phyloP scores from a whole-genome alignment of 2,329 filamentous ascomycete genomes.

The Ceratocystis colombiana region DNA sequence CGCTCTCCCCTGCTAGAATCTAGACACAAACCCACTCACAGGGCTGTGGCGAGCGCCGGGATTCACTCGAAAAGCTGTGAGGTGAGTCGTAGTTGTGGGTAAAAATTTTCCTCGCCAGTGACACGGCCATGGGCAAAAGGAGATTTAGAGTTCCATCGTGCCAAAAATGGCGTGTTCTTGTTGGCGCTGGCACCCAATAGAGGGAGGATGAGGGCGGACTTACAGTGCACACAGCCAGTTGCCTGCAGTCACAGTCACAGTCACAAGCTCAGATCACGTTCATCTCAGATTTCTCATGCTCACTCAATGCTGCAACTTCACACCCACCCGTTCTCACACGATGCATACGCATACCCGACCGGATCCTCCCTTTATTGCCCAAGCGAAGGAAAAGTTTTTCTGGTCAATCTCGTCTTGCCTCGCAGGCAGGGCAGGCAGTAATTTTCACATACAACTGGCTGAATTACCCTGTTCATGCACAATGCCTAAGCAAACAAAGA shows the following conservation, averaged over 20 bases:
- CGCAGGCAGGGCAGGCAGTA: background rate
- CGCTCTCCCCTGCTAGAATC: too few relatives aligned
- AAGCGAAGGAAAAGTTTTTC: background rate
- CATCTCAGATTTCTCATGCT: background rate
- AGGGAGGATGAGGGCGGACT: too few relatives aligned
- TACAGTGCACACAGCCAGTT: too few relatives aligned
- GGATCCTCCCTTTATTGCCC: background rate
- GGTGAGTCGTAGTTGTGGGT: too few relatives aligned
- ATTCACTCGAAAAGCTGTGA: background rate
- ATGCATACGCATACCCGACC: too few relatives aligned
- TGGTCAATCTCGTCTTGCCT: background rate
- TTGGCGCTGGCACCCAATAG: background rate
- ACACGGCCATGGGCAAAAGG: too few relatives aligned
- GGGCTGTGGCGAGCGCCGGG: slow-evolving; percentile 1
- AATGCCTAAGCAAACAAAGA: too few relatives aligned
- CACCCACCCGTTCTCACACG: background rate
- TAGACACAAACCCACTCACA: background rate
- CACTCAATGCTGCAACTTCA: background rate
- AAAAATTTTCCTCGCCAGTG: too few relatives aligned
- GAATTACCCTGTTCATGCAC: too few relatives aligned
- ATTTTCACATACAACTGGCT: background rate
- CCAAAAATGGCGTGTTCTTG: background rate
- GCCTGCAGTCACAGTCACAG: too few relatives aligned
- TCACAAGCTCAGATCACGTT: too few relatives aligned
- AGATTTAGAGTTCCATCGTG: background rate